Conservation (phyloP, 2,329 filamentous ascomycete species). For the Fusarium sp. region DNA sequence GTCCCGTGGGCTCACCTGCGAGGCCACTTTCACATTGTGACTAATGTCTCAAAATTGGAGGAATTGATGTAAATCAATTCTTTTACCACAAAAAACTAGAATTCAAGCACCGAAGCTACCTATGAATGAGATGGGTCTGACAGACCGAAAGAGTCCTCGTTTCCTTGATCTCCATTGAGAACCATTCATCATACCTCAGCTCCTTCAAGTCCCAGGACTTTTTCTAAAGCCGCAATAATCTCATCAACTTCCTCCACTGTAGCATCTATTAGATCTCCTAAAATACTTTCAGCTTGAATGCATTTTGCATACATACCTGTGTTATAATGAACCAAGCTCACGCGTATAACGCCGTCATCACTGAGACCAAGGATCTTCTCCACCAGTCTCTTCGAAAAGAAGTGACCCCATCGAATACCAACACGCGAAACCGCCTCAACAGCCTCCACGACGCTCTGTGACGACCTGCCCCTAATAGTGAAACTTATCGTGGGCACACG, state of each 20-base stretch:
- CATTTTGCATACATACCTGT: not conserved
- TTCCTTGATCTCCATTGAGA: too few relatives aligned
- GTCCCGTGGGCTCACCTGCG: too few relatives aligned
- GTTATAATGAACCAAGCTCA: constrained; percentile 10
- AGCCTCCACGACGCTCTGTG: constrained; percentile 2
- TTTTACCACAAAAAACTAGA: too few relatives aligned
- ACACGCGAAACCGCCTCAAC: not conserved
- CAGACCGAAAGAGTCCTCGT: too few relatives aligned
- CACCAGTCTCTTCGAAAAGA: constrained; percentile 5
- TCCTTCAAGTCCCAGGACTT: not conserved
- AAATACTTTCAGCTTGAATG: not conserved
- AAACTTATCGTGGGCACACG: constrained; percentile 6
- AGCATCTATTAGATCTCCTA: not conserved
- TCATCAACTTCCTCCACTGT: constrained; percentile 3
- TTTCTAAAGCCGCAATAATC: not conserved
- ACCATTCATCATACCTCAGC: too few relatives aligned
- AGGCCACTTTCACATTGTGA: too few relatives aligned
- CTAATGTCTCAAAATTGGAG: too few relatives aligned
- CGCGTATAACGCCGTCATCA: constrained; percentile 2
- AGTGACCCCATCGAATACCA: constrained; percentile 9
- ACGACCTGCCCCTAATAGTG: not conserved
- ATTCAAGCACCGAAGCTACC: too few relatives aligned
- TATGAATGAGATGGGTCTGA: too few relatives aligned
- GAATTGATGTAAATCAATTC: too few relatives aligned
- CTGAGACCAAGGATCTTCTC: not conserved